A percentile compares a stretch with the other conserved stretches of the same genome.
Conservation (phyloP, 2,329 filamentous ascomycete species). For the Beauveria varroae region DNA sequence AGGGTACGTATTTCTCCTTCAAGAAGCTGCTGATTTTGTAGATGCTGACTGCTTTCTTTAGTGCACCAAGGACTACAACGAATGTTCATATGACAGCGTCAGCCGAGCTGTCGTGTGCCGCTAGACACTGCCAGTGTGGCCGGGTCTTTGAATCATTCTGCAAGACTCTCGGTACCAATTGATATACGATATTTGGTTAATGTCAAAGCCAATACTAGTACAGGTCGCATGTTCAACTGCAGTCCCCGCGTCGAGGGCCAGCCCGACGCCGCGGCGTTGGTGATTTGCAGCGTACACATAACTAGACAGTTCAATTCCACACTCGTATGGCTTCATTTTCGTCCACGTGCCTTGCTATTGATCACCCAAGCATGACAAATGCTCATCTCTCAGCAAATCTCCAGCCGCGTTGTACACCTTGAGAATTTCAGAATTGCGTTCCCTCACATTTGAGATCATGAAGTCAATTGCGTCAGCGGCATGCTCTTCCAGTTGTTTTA, state of each 20-base stretch:
- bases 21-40: not conserved
- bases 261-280: not conserved
- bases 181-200: not conserved
- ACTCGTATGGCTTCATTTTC: not conserved
- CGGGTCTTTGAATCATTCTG: not conserved
- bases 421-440: not conserved
- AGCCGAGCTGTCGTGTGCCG: not conserved
- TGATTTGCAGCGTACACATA: not conserved
- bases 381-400: not conserved
- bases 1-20: not conserved
- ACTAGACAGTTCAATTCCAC: not conserved
- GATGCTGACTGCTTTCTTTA: not conserved
- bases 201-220: not conserved
- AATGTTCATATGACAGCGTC: not conserved
- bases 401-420: not conserved
- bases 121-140: not conserved
- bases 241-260: not conserved
- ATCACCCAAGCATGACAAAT: not conserved
- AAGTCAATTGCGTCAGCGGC: not conserved
- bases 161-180: not conserved
- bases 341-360: not conserved
- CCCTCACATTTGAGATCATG: not conserved
- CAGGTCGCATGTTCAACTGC: not conserved
- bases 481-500: not conserved
- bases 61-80: not conserved